Percentiles rank a stretch among this genome's conserved stretches.
Evolutionary conservation across 148 eudicot species (phyloP).

Genomic region (Fagopyrum esculentum): DNA sequence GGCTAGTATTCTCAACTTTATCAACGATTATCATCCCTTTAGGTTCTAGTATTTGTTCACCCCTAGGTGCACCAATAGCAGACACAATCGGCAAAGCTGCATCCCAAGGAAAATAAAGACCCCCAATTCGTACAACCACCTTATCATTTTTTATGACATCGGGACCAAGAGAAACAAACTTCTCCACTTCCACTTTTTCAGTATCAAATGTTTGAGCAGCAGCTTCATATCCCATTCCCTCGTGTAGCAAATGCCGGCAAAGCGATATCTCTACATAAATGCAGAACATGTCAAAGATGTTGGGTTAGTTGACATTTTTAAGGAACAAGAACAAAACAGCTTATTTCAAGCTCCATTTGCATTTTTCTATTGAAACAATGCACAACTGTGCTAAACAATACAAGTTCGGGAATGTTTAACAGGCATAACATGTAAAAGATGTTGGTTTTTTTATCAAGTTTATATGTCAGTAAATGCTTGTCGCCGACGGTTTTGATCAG

Average conservation of each 20-base stretch:
- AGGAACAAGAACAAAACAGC: neutral
- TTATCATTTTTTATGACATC: constrained; percentile 24
- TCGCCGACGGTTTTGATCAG: too few relatives aligned
- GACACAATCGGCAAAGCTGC: constrained; percentile 39
- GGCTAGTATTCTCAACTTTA: constrained; percentile 25
- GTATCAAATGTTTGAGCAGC: constrained; percentile 35
- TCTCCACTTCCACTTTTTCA: constrained; percentile 29
- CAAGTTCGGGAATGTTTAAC: neutral
- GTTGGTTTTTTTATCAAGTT: neutral
- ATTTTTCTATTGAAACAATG: neutral
- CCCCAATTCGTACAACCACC: constrained; percentile 42
- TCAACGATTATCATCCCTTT: constrained; percentile 36
- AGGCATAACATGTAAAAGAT: neutral
- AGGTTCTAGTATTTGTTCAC: constrained; percentile 29
- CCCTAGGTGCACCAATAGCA: constrained; percentile 26
- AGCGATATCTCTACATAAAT: constrained; percentile 30
- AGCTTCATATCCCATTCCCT: constrained; percentile 50
- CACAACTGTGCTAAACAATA: neutral
- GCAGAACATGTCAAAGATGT: neutral
- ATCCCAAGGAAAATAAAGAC: constrained; percentile 43
- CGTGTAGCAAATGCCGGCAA: constrained; percentile 34
- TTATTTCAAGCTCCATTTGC: neutral
- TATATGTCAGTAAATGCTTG: too few relatives aligned
- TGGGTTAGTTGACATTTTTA: neutral
- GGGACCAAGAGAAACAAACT: constrained; percentile 27